Conservation (phyloP, 805 yeast genomes). For the Candida taoyuanica region DNA sequence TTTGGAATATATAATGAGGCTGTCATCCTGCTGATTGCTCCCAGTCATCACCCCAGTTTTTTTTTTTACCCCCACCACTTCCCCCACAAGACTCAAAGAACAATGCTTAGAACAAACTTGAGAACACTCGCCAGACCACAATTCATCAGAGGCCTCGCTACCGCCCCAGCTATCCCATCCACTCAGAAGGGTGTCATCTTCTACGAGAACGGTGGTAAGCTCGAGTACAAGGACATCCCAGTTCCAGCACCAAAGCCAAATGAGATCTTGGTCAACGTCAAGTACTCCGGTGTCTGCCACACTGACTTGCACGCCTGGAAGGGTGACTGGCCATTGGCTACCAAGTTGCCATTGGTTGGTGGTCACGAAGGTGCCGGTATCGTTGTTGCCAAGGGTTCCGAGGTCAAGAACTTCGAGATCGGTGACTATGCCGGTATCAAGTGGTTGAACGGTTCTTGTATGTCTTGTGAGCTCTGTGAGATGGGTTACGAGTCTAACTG, state of each 20-base stretch:
- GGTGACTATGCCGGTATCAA: conserved; percentile 84
- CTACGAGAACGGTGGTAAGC: conserved; percentile 59
- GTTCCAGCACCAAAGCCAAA: conserved; percentile 76
- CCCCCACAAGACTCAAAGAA: not conserved
- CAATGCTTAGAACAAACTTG: conserved; percentile 25
- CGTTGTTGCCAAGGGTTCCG: conserved; percentile 70
- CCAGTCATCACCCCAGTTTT: not conserved
- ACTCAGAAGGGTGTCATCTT: conserved; percentile 71
- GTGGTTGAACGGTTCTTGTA: conserved; percentile 79
- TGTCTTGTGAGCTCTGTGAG: conserved; percentile 72
- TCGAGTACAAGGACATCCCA: conserved; percentile 67
- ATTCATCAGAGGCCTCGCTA: conserved; percentile 20
- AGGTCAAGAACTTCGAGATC: conserved; percentile 64
- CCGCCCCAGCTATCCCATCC: conserved; percentile 44
- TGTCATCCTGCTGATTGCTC: not conserved
- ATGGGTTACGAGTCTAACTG: conserved; percentile 68
- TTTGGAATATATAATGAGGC: not conserved
- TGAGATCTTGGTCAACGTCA: conserved; percentile 75
- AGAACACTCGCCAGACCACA: conserved; percentile 16
- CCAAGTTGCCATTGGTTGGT: conserved; percentile 74
- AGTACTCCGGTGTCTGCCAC: conserved; percentile 91
- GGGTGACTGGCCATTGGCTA: conserved; percentile 85
- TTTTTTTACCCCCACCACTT: not conserved
- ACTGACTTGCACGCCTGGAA: conserved; percentile 93
- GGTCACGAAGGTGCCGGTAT: conserved; percentile 91